Evolutionary conservation across 352 stramenopile genomes (phyloP).

Genomic region (Globisporangium cylindrosporum): DNA sequence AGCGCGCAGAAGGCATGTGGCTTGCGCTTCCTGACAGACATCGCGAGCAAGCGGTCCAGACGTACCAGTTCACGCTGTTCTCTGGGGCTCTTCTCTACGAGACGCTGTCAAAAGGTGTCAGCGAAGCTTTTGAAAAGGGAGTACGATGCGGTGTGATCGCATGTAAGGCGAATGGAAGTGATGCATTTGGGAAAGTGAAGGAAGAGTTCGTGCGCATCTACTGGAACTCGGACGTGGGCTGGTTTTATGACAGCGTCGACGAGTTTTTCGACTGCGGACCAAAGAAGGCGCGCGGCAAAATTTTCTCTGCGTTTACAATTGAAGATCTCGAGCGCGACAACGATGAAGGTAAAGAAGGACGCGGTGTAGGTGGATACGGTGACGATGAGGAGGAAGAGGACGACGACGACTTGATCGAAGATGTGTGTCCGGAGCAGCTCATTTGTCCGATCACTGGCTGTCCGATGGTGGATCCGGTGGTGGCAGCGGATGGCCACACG

Average conservation of each 20-base stretch:
- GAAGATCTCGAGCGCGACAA: constrained; percentile 34
- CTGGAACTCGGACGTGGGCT: constrained; percentile 21
- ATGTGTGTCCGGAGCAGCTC: constrained; percentile 52
- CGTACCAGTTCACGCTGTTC: constrained; percentile 45
- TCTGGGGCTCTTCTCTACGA: constrained; percentile 41
- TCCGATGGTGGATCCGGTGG: constrained; percentile 95
- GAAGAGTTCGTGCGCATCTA: constrained; percentile 56
- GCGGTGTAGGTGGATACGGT: constrained; percentile 23
- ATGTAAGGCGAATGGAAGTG: constrained; percentile 34
- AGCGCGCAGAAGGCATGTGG: constrained; percentile 42
- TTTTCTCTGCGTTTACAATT: constrained; percentile 49
- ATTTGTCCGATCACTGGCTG: constrained; percentile 94
- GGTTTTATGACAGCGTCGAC: constrained; percentile 26
- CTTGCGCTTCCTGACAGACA: constrained; percentile 35
- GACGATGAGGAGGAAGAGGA: constrained; percentile 23
- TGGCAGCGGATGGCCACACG: constrained; percentile 96
- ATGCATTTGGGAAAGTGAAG: constrained; percentile 44
- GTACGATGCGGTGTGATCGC: constrained; percentile 39
- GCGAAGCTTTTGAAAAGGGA: constrained; percentile 34
- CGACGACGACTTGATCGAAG: constrained; percentile 24
- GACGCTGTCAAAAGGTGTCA: constrained; percentile 33
- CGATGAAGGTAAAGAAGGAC: constrained; percentile 27
- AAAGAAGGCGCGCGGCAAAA: constrained; percentile 38
- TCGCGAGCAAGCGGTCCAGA: constrained; percentile 38
- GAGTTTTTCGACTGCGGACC: constrained; percentile 45